Conservation (phyloP, 768 basidiomycete species). For the Rhodotorula diobovata region DNA sequence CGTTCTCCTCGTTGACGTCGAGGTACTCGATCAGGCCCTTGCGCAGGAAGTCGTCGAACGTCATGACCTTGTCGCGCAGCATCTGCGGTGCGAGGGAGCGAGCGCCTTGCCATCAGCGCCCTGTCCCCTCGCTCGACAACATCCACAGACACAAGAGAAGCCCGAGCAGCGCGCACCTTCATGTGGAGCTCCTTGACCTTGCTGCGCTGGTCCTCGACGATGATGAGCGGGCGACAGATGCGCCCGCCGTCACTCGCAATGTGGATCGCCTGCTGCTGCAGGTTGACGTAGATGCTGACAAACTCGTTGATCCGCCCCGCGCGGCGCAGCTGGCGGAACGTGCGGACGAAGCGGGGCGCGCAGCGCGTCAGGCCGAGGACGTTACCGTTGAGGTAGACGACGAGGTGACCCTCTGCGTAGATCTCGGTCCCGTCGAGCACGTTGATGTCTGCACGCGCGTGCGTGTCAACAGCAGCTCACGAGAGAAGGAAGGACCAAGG, state of each 20-base stretch:
- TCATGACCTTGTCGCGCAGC: constrained; percentile 69
- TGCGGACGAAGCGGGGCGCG: constrained; percentile 75
- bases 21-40: constrained; percentile 94
- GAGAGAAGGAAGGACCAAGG: not conserved
- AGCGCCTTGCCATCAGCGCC: no score
- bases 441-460: constrained; percentile 64
- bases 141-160: not conserved
- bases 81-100: constrained; percentile 51
- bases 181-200: constrained; percentile 78
- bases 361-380: constrained; percentile 88
- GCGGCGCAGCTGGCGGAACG: constrained; percentile 86
- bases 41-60: constrained; percentile 89
- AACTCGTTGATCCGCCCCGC: constrained; percentile 92
- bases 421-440: constrained; percentile 91
- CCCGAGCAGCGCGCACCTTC: constrained; percentile 53
- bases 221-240: constrained; percentile 95
- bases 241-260: constrained; percentile 96
- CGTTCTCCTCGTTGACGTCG: constrained; percentile 99
- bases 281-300: constrained; percentile 90
- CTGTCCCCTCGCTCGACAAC: not conserved
- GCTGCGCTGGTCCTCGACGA: constrained; percentile 75
- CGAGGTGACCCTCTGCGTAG: constrained; percentile 83
- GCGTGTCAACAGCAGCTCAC: constrained; percentile 5
- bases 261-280: constrained; percentile 89
- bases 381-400: constrained; percentile 94